Base-by-base conservation (phyloP, 768 basidiomycete species). In the Kwoniella bestiolae region DNA sequence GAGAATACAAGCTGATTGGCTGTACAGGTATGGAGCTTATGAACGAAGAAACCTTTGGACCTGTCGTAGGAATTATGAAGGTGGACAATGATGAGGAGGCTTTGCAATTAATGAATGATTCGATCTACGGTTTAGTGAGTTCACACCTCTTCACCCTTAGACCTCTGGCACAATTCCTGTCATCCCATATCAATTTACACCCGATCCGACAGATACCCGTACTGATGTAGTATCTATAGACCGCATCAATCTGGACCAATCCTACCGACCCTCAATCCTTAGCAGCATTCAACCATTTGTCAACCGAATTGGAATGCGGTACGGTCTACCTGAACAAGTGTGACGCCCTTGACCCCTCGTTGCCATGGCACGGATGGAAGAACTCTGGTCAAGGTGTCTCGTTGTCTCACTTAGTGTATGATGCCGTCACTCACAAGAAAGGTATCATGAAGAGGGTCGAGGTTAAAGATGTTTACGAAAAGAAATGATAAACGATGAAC, bases 341-440 rank as follows among this genome's bases (percentile, higher is more conserved):
- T 62, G 95, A 99, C 81, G 89, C 84, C 75, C 85, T 96, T 25
- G 96, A 99, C 75, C 95, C 96, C 1, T 92, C 94, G 4, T 83
- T 98, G 1, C 86, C 91, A 0, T 99, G 96, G 96, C 91, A 89
- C 2, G 96, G 95, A 2, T 89, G 92, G 51, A 98, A 97, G 84
- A 83, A 96, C 73, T 93, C 90, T 60, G 96, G 96, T 26, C 84
- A 94, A 29, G 96, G 95, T 1, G 84, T 97, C 65, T 94, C 91
- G 74, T 82, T 98, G 71, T 92, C 91, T 78, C 89, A 89, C 76
- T 93, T 73, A 56, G 79, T 79, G 1, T 82, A 78, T 58, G 79
- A 80, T 52, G 76, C 79, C 44, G 65, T 82, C 32, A 79, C 78
- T 11, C 66, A 78, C 52, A 69, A 77, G 28, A 82, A 82, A 69